A percentile compares a stretch with the other conserved stretches of the same genome.
phyloP scores from a whole-genome alignment of 1,284 basidiomycete species.

The Ceratobasidium sp. region DNA sequence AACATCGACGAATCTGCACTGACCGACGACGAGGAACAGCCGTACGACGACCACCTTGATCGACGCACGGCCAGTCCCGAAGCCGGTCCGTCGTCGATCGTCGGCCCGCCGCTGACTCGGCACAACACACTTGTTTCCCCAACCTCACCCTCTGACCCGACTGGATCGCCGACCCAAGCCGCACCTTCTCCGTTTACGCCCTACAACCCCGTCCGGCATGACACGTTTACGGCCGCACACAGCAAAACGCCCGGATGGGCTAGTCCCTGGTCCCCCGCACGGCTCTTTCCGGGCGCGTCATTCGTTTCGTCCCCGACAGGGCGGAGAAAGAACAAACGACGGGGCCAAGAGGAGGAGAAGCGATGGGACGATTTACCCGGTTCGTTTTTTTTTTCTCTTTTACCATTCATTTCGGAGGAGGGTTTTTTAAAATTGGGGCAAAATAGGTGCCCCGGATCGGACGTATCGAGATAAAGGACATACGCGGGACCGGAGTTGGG shows the following conservation, averaged over 20 bases:
- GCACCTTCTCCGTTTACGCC: conserved; percentile 12
- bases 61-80: background rate
- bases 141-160: background rate
- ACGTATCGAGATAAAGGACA: conserved; percentile 38
- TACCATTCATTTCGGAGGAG: background rate
- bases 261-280: conserved; percentile 72
- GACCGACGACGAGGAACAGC: background rate
- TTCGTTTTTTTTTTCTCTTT: conserved; percentile 19
- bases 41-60: background rate
- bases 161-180: background rate
- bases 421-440: too few relatives aligned
- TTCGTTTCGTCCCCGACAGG: background rate
- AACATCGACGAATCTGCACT: background rate
- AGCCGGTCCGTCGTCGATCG: background rate
- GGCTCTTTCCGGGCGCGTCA: conserved; percentile 25
- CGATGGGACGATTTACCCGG: conserved; percentile 34
- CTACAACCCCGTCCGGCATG: conserved; percentile 58
- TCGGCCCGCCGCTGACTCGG: conserved; percentile 2
- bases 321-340: conserved; percentile 11
- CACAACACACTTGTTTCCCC: conserved; percentile 3
- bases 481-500: conserved; percentile 33
- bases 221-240: conserved; percentile 69
- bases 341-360: conserved; percentile 31
- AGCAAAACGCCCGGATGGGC: conserved; percentile 75
- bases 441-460: conserved; percentile 33